A percentile compares a stretch with the other conserved stretches of the same genome.
Conservation (phyloP, 2,329 filamentous ascomycete genomes). For the Aspergillus viridinutans region DNA sequence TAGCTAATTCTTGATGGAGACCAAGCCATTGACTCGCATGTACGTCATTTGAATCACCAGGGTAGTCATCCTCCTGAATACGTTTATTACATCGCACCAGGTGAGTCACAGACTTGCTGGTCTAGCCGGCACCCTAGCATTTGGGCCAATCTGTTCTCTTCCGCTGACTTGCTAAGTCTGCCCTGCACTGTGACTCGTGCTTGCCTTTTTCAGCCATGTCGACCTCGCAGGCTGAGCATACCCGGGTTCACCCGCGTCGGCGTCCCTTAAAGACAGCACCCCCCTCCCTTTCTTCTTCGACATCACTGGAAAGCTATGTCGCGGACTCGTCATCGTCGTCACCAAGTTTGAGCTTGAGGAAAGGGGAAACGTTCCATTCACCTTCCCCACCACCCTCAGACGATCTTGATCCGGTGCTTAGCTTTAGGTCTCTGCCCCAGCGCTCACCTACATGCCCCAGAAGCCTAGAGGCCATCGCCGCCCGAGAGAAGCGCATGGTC, state of each 20-base stretch:
- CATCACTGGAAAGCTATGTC: slow-evolving; percentile 8
- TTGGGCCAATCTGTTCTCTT: slow-evolving; percentile 3
- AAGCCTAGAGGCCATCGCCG: slow-evolving; percentile 63
- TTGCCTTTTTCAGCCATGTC: slow-evolving; percentile 27
- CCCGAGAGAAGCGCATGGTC: slow-evolving; percentile 64
- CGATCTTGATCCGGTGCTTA: slow-evolving; percentile 40
- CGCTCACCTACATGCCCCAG: slow-evolving; percentile 59
- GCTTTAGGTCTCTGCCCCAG: slow-evolving; percentile 50
- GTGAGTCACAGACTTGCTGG: slow-evolving; percentile 1
- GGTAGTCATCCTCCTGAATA: not conserved
- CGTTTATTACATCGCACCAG: slow-evolving; percentile 7
- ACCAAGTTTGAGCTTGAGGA: slow-evolving; percentile 53
- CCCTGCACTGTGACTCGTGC: slow-evolving; percentile 8
- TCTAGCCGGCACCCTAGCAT: slow-evolving; percentile 10
- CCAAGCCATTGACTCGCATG: not conserved
- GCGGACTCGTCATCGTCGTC: slow-evolving; percentile 15
- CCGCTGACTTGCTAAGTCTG: slow-evolving; percentile 3
- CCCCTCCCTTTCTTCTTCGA: slow-evolving; percentile 24
- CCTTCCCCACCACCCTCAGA: slow-evolving; percentile 38
- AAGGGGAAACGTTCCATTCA: slow-evolving; percentile 63
- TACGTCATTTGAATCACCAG: slow-evolving; percentile 1
- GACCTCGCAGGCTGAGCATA: slow-evolving; percentile 18
- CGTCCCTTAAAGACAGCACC: slow-evolving; percentile 29
- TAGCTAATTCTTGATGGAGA: not conserved
- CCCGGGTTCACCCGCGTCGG: slow-evolving; percentile 32